A percentile compares a stretch with the other conserved stretches of the same genome.
These are phyloP conservation scores for Daldinia childiae DNA, from an alignment of 495 filamentous ascomycete species.

Conservation along the genomic window DNA sequence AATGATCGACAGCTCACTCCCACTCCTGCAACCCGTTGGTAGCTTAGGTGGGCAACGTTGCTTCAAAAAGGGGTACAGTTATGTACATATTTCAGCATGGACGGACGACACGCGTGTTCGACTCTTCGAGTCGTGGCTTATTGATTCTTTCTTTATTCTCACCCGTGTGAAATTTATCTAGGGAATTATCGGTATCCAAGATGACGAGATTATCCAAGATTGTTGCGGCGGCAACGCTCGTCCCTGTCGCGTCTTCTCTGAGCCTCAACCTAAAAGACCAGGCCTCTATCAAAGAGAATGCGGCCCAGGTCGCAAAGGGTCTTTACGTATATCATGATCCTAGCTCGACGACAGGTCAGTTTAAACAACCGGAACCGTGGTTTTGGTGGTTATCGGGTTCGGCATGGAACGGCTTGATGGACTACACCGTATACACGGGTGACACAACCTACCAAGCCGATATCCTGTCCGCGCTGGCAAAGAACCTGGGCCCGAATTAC, in stretches of 20 bases:
- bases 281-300: slow-evolving; percentile 52
- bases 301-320: slow-evolving; percentile 56
- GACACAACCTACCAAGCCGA: slow-evolving; percentile 78
- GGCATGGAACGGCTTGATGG: slow-evolving; percentile 77
- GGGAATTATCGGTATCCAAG: slow-evolving; percentile 4
- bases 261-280: slow-evolving; percentile 32
- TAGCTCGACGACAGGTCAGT: slow-evolving; percentile 69
- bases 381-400: slow-evolving; percentile 86
- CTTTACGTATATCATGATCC: slow-evolving; percentile 73
- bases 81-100: slow-evolving; percentile 21
- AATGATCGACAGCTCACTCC: slow-evolving; percentile 24
- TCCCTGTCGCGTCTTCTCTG: slow-evolving; percentile 24
- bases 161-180: neutral
- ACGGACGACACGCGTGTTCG: neutral
- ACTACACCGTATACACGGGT: slow-evolving; percentile 85
- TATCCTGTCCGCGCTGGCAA: slow-evolving; percentile 70
- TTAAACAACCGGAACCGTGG: slow-evolving; percentile 75
- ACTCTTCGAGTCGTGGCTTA: neutral
- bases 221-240: slow-evolving; percentile 17
- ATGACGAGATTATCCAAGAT: slow-evolving; percentile 40
- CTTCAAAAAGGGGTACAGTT: slow-evolving; percentile 23
- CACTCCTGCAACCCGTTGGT: slow-evolving; percentile 25
- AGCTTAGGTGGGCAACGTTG: slow-evolving; percentile 33
- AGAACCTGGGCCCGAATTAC: slow-evolving; percentile 72
- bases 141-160: slow-evolving; percentile 6